Evolutionary conservation across 2,329 filamentous ascomycete species (phyloP), one percentile per base, ranked within the genome.

Genomic region (Dothistroma pini): DNA sequence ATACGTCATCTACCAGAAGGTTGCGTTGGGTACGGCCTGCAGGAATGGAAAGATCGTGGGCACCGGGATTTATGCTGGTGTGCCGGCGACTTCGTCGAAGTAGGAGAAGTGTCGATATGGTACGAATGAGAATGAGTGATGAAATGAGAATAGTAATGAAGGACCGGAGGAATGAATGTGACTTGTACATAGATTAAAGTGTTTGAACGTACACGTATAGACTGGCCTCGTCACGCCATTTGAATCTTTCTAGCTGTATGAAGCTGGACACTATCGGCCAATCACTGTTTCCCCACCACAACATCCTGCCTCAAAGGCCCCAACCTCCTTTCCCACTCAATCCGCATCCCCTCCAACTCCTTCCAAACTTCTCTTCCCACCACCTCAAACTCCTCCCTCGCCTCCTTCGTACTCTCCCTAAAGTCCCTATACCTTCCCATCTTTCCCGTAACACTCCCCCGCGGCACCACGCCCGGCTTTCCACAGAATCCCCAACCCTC

Each of bases 401-500:
- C 80, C 62, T 79, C 83, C 78, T 35, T 79, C 0, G 86, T 92
- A 52, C 87, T 76, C 57, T 88, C 81, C 25, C 72, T 75, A 1
- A 84, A 83, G 14, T 81, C 83, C 3, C 80, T 79, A 74, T 84
- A 87, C 64, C 91, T 81, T 11, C 81, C 79, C 25, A 80, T 77
- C 57, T 80, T 77, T 2, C 81, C 81, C 50, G 76, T 69, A 47
- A 78, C 75, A 69, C 70, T 70, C 58, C 74, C 69, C 47, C 65
- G 54, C 22, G 72, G 70, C 34, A 69, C 67, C 73, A 86, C 88
- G 0, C 80, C 78, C 54, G 84, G 73, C 34, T 77, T 78, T 2
- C 85, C 85, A 50, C 82, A 81, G 72, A 80, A 80, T 0, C 91
- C 93, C 92, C 93, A 97, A 8, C 91, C 90, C 49, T 90, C 86